These are phyloP conservation scores for Kernera saxatilis DNA, from an alignment of 345 rosid species.

Conservation along the genomic window DNA sequence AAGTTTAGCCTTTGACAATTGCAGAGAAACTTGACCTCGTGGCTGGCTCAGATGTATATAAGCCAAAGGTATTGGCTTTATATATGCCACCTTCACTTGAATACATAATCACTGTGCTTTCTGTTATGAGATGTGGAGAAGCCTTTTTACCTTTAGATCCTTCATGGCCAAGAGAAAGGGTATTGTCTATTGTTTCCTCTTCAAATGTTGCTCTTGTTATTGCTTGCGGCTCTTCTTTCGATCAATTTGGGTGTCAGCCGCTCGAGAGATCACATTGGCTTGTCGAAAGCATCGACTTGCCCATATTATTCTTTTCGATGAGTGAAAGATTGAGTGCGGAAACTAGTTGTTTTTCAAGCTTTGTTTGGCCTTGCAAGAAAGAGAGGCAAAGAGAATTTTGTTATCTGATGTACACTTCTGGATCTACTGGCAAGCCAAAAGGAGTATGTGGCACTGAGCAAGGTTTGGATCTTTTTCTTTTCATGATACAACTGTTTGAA, in stretches of 20 bases:
- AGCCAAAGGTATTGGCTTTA: constrained; percentile 61
- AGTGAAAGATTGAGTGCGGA: constrained; percentile 30
- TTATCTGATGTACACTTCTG: constrained; percentile 89
- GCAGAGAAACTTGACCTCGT: background rate
- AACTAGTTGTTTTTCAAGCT: constrained; percentile 3
- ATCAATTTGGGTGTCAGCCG: constrained; percentile 31
- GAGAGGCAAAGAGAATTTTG: constrained; percentile 50
- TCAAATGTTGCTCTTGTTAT: constrained; percentile 52
- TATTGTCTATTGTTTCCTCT: constrained; percentile 46
- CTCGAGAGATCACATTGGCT: constrained; percentile 46
- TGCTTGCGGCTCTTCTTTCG: constrained; percentile 42
- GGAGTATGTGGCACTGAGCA: constrained; percentile 88
- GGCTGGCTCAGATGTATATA: constrained; percentile 14
- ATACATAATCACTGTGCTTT: constrained; percentile 68
- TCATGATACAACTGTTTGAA: background rate
- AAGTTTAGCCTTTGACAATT: background rate
- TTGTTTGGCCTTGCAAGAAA: constrained; percentile 54
- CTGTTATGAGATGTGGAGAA: constrained; percentile 75
- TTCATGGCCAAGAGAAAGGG: constrained; percentile 77
- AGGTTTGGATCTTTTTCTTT: constrained; percentile 41
- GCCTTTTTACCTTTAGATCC: constrained; percentile 89
- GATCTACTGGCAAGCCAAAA: constrained; percentile 89
- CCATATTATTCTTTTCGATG: constrained; percentile 46
- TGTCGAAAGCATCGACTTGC: constrained; percentile 34
- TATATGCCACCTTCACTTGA: constrained; percentile 79